A percentile compares a stretch with the other conserved stretches of the same genome.
Conservation (phyloP, 768 basidiomycete species). For the Pleurotus salmoneostramineus region DNA sequence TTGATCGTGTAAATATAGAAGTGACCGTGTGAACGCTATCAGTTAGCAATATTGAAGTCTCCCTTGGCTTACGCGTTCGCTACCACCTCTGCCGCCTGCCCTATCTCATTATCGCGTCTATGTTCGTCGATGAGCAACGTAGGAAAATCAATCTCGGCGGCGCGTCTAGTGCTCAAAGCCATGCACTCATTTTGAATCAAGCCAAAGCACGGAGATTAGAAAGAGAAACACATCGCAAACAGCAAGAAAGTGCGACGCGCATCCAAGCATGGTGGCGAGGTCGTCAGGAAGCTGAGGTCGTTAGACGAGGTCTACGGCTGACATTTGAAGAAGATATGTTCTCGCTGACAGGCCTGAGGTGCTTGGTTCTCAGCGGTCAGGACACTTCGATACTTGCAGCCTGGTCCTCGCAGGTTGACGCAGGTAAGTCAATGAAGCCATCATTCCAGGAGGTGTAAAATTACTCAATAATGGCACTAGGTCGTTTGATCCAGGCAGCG, state of each 20-base stretch:
- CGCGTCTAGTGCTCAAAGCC: conserved; percentile 42
- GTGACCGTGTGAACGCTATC: no score
- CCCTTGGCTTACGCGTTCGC: no score
- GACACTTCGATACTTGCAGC: conserved; percentile 41
- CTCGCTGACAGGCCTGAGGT: conserved; percentile 56
- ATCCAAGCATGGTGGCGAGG: conserved; percentile 77
- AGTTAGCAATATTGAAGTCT: no score
- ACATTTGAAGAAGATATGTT: conserved; percentile 50
- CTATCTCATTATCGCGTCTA: background rate
- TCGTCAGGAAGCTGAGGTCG: conserved; percentile 30
- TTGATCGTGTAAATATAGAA: no score
- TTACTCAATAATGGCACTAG: conserved; percentile 21
- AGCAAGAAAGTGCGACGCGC: conserved; percentile 52
- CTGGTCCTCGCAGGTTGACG: conserved; percentile 39
- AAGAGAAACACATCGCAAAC: conserved; percentile 49
- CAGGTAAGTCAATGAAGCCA: conserved; percentile 5
- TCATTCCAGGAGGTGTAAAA: background rate
- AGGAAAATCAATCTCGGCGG: conserved; percentile 80
- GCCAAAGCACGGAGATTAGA: conserved; percentile 60
- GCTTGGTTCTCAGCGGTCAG: conserved; percentile 58
- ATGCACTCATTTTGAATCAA: conserved; percentile 54
- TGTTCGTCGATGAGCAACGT: conserved; percentile 50
- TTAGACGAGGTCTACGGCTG: conserved; percentile 40
- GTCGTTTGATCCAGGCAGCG: conserved; percentile 33
- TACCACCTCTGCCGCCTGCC: no score